Conservation (phyloP, 768 basidiomycete species). For the Rhizopogon sp. region DNA sequence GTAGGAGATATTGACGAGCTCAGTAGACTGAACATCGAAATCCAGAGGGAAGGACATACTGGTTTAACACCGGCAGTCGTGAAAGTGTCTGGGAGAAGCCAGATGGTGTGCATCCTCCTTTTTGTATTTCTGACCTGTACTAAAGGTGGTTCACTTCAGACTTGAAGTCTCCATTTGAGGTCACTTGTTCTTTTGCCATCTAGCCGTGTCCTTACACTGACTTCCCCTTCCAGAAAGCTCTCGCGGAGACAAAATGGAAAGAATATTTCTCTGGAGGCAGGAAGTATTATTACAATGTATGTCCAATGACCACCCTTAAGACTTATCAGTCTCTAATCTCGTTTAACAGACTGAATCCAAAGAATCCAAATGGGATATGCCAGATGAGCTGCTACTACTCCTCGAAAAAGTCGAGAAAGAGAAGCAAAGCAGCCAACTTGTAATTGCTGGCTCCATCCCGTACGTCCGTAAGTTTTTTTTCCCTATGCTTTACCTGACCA, state of each 20-base stretch:
- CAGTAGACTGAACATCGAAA: conserved; percentile 87
- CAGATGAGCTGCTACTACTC: conserved; percentile 82
- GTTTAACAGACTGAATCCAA: conserved; percentile 67
- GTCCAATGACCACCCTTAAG: conserved; percentile 12
- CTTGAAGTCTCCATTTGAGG: conserved; percentile 90
- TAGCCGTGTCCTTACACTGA: neutral
- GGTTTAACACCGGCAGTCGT: conserved; percentile 86
- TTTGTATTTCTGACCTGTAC: conserved; percentile 4
- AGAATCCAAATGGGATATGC: conserved; percentile 98
- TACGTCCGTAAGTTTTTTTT: conserved; percentile 8
- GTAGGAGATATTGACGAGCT: neutral
- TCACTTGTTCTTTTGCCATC: conserved; percentile 27
- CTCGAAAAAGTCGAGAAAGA: conserved; percentile 86
- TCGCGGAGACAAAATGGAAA: conserved; percentile 90
- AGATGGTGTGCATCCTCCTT: conserved; percentile 52
- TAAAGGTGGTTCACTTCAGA: conserved; percentile 35
- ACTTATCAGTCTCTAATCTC: neutral
- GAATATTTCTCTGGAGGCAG: conserved; percentile 91
- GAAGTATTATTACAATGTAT: conserved; percentile 87
- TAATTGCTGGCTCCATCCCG: conserved; percentile 23
- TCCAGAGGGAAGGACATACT: conserved; percentile 96
- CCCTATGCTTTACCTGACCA: neutral
- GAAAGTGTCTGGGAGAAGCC: conserved; percentile 99
- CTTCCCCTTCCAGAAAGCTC: conserved; percentile 55
- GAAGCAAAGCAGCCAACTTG: conserved; percentile 34